A percentile compares a stretch with the other conserved stretches of the same genome.
Evolutionary conservation across 2,329 filamentous ascomycete species (phyloP).

Genomic region (Elsinoe ampelina): DNA sequence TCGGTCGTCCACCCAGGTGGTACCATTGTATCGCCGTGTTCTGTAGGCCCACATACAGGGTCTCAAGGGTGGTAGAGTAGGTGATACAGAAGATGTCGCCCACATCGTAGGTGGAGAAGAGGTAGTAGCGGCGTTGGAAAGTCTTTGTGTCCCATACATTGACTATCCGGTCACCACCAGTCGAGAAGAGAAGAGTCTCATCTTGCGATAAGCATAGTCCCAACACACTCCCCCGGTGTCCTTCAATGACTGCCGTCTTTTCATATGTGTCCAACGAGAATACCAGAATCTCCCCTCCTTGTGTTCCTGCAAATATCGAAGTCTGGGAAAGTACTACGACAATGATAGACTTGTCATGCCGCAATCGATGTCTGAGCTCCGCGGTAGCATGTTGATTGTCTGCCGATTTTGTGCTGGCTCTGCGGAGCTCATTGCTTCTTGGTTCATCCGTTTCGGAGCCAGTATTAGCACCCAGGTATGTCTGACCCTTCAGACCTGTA

Average conservation of each 20-base stretch:
- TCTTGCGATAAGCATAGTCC: slow-evolving; percentile 73
- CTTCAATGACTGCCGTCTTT: slow-evolving; percentile 67
- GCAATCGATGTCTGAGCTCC: slow-evolving; percentile 58
- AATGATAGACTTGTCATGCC: slow-evolving; percentile 70
- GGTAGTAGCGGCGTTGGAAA: slow-evolving; percentile 71
- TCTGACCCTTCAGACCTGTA: slow-evolving; percentile 8
- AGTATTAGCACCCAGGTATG: slow-evolving; percentile 10
- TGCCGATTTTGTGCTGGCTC: background rate
- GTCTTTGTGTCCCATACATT: slow-evolving; percentile 82
- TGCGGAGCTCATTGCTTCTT: slow-evolving; percentile 1
- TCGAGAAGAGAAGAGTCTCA: slow-evolving; percentile 72
- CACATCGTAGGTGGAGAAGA: slow-evolving; percentile 88
- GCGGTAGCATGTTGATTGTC: slow-evolving; percentile 7
- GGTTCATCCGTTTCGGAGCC: slow-evolving; percentile 18
- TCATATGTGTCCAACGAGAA: slow-evolving; percentile 88
- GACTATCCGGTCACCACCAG: slow-evolving; percentile 84
- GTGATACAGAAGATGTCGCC: slow-evolving; percentile 94
- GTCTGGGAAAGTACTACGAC: slow-evolving; percentile 71
- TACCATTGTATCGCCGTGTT: slow-evolving; percentile 96
- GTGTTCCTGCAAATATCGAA: slow-evolving; percentile 83
- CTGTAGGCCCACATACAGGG: slow-evolving; percentile 83
- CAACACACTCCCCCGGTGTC: slow-evolving; percentile 84
- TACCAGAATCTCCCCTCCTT: slow-evolving; percentile 83
- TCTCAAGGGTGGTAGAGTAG: slow-evolving; percentile 70
- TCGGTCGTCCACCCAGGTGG: slow-evolving; percentile 55